Base-by-base conservation (phyloP, 1,284 basidiomycete species). In the Phylloboletellus chloephorus region DNA sequence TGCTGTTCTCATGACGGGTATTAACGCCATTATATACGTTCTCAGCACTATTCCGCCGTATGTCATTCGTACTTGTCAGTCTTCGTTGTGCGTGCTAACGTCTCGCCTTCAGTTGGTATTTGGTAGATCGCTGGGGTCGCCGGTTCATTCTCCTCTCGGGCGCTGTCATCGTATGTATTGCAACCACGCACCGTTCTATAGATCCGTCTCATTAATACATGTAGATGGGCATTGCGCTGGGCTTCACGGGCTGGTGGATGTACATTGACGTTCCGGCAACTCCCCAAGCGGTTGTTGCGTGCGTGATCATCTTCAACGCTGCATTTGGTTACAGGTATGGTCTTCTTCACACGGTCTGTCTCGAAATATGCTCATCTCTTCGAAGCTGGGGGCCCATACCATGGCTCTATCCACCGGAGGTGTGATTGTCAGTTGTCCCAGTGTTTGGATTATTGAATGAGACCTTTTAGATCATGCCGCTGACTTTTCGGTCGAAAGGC, bases 1-100 rank as follows among this genome's bases (percentile, higher is more conserved):
- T 56, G 95, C 95, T 4, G 82, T 98, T 49, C 73, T 98, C 15
- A 98, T 98, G 95, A 93, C 94, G 2, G 95, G 94, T 6, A 90
- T 96, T 61, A 96, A 97, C 57, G 79, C 85, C 7, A 67, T 93
- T 44, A 88, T 93, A 52, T 97, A 97, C 61, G 65, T 93, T 13
- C 67, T 87, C 16, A 86, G 83, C 52, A 90, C 90, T 3, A 67
- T 93, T 33, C 88, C 88, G 13, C 81, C 88, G 82, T 90, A 47
- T 49, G 81, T 71, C 11, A 19, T 16, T 22, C 7, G 5, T 24
- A 8, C 21, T 5, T 34, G 12, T n/a, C 9, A 31, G 7, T 34
- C 17, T 30, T 22, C 28, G n/a, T n/a, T n/a, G n/a, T 37, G 25
- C 17, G 16, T 40, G 37, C 39, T 51, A 19, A 41, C 7, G 30